Conservation (phyloP, 1,284 basidiomycete genomes). For the Melanopsichium pennsylvanicum region DNA sequence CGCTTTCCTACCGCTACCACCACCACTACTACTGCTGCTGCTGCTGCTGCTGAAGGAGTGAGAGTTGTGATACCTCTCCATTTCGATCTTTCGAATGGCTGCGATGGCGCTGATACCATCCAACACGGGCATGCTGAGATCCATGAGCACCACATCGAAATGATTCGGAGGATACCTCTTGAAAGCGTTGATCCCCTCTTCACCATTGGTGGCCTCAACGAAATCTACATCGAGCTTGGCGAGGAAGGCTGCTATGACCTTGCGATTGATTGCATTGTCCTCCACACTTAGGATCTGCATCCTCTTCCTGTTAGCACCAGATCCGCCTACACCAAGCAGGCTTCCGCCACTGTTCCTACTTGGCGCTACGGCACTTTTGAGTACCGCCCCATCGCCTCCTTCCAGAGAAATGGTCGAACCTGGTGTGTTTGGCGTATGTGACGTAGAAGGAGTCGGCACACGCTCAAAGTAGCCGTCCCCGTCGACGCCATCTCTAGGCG, state of each 20-base stretch:
- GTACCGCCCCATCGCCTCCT: conserved; percentile 69
- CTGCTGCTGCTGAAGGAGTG: conserved; percentile 4
- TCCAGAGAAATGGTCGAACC: conserved; percentile 67
- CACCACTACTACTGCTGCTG: not conserved
- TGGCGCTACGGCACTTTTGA: conserved; percentile 66
- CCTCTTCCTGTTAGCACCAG: conserved; percentile 26
- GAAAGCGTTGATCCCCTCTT: conserved; percentile 54
- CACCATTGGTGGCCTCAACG: conserved; percentile 54
- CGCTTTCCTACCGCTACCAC: not conserved
- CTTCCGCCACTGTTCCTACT: conserved; percentile 9
- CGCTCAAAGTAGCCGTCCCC: conserved; percentile 46
- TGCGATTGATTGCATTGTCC: conserved; percentile 60
- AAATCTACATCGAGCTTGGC: conserved; percentile 46
- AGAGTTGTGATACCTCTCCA: conserved; percentile 65
- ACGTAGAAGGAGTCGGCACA: conserved; percentile 35
- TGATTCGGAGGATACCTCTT: conserved; percentile 34
- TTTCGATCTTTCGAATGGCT: conserved; percentile 82
- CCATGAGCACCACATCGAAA: conserved; percentile 69
- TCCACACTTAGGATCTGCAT: conserved; percentile 57
- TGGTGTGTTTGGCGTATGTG: conserved; percentile 66
- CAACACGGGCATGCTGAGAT: conserved; percentile 90
- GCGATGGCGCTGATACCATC: conserved; percentile 84
- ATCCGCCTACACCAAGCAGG: conserved; percentile 12
- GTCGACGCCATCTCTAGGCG: conserved; percentile 23
- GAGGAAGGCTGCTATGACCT: conserved; percentile 52